phyloP scores from a whole-genome alignment of 139 green algal genomes.

The Microglena sp. region DNA sequence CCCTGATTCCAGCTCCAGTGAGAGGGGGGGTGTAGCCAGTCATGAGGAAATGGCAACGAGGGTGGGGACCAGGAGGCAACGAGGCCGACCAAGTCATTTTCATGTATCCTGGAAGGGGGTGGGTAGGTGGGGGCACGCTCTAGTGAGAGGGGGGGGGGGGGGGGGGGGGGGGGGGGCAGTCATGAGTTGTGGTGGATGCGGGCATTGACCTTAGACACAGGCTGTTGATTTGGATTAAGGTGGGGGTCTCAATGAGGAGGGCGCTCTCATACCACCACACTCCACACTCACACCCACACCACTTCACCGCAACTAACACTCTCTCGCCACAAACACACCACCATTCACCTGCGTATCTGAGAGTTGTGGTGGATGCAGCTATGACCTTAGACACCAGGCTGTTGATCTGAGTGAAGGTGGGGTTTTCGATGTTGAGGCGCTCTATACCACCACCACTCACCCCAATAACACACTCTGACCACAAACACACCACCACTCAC shows the following conservation, averaged over 20 bases:
- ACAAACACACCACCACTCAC: slow-evolving; percentile 21
- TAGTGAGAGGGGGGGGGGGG: neutral
- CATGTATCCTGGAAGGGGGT: slow-evolving; percentile 84
- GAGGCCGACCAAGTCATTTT: slow-evolving; percentile 97
- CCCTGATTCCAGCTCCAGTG: slow-evolving; percentile 47
- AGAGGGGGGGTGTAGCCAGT: slow-evolving; percentile 94
- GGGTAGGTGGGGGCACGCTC: neutral
- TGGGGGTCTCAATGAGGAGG: too few relatives aligned
- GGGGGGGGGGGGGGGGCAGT: too few relatives aligned
- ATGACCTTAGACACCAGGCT: slow-evolving; percentile 95
- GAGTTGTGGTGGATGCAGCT: slow-evolving; percentile 91
- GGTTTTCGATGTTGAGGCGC: slow-evolving; percentile 33
- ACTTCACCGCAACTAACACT: too few relatives aligned
- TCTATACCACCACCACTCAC: too few relatives aligned
- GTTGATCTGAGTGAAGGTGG: slow-evolving; percentile 74
- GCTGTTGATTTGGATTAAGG: too few relatives aligned
- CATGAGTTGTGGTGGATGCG: neutral
- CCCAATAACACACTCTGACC: too few relatives aligned
- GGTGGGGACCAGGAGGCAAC: slow-evolving; percentile 94
- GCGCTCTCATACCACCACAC: too few relatives aligned
- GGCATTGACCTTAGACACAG: neutral
- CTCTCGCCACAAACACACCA: too few relatives aligned
- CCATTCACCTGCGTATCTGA: slow-evolving; percentile 77
- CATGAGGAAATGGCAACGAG: slow-evolving; percentile 95
- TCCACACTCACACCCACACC: too few relatives aligned